Evolutionary conservation across 2,329 filamentous ascomycete species (phyloP), one percentile per base, ranked within the genome.

Genomic region (Rachicladosporium sp.): DNA sequence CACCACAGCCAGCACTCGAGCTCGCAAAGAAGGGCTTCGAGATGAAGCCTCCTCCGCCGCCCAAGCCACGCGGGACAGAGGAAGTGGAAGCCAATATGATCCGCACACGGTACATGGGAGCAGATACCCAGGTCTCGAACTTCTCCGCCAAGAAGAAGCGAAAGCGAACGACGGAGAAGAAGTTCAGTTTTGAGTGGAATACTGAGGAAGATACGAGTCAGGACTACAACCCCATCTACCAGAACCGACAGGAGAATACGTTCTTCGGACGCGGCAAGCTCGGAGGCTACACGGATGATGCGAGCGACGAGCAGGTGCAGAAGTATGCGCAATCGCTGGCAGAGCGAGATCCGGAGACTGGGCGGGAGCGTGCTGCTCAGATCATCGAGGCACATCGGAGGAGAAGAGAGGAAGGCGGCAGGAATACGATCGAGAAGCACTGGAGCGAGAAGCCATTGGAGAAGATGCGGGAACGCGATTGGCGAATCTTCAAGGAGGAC

Each of bases 151-250:
- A 91, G 67, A 98, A 96, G 73, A 96, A 96, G 69, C 76, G 89
- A 41, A 82, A 84, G 66, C 74, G 89, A 45, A 93, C 87, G 1
- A 91, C 85, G 1, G 89, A 94, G 56, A 86, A 88, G 63, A 96
- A 98, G 60, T 98, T 98, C 68, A 98, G 95, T 54, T 98, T 98
- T 53, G 91, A 93, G 53, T 98, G 91, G 91, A 93, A 94, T 51
- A 74, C 78, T 1, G 84, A 93, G 45, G 91, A 98, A 57, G 91
- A 98, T 60, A 98, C 91, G 0, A 89, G 80, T 48, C 74, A 70
- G 2, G 80, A 85, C 50, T 82, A 87, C 56, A 88, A 94, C 52
- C 82, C 84, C 1, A 70, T 91, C 31, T 93, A 93, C 58, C 72
- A 80, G 37, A 67, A 77, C 19, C 71, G 75, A 31, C 69, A 76